Evolutionary conservation across 2,329 filamentous ascomycete genomes (phyloP).

Genomic region (Colletotrichum caudatum): DNA sequence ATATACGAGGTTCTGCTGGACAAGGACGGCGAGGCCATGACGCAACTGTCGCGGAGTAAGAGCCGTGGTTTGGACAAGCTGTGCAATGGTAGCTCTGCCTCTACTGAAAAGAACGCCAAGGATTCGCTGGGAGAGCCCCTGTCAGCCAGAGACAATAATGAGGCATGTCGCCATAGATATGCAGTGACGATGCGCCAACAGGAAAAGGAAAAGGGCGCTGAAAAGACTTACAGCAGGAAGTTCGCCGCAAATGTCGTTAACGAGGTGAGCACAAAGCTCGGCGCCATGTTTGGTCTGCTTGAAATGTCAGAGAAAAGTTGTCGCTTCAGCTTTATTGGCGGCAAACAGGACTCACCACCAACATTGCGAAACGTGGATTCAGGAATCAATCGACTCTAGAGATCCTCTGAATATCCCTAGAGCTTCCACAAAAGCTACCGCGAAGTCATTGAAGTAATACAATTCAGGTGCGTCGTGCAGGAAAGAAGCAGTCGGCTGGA

Average conservation of each 20-base stretch:
- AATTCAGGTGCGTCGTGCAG: conserved; percentile 22
- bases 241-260: conserved; percentile 91
- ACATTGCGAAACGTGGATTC: conserved; percentile 48
- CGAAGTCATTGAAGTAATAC: conserved; percentile 66
- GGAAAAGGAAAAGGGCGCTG: not conserved
- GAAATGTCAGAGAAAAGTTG: conserved; percentile 17
- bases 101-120: conserved; percentile 82
- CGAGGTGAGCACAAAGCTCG: conserved; percentile 90
- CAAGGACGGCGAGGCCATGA: conserved; percentile 83
- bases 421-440: conserved; percentile 79
- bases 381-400: conserved; percentile 75
- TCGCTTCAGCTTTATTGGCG: not conserved
- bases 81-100: conserved; percentile 79
- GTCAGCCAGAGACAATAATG: conserved; percentile 31
- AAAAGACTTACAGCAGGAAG: conserved; percentile 81
- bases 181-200: conserved; percentile 38
- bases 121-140: conserved; percentile 73
- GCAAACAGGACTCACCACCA: conserved; percentile 60
- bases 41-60: conserved; percentile 81
- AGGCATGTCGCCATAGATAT: not conserved
- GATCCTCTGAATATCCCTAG: conserved; percentile 83
- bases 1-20: conserved; percentile 89
- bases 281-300: conserved; percentile 76
- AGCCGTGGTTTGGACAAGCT: conserved; percentile 78
- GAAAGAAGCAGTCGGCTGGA: conserved; percentile 12